Evolutionary conservation across 768 basidiomycete species (phyloP), one percentile per base, ranked within the genome.

Genomic region (Hysterangium stoloniferum): DNA sequence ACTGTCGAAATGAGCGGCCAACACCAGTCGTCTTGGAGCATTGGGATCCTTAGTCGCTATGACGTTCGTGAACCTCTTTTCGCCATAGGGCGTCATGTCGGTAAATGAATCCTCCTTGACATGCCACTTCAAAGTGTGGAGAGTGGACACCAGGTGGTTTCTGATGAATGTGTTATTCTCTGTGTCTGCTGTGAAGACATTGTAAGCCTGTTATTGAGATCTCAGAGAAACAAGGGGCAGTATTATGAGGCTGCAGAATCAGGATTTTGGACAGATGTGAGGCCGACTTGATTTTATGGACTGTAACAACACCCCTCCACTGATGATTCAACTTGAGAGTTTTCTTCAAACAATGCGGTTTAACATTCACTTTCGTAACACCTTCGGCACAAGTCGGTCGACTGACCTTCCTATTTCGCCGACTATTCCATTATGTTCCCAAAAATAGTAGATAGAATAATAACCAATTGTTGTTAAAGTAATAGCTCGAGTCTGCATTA

Each of bases 1-100:
- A 67, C 86, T 90, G 64, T 97, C 94, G 58, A 82, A 92, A 62
- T 97, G 94, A 5, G 94, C 96, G 4, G 96, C 74, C n/a, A 99
- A 64, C 13, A 95, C 73, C 29, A 99, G 73, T 54, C 89, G 82
- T 38, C 88, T 68, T 1, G 83, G 69, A 0, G 96, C 94, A 15
- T 68, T 64, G n/a, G 88, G 87, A 62, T 97, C 86, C 63, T 96
- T 96, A 8, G 96, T 98, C 28, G 92, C 95, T 56, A 98, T 84
- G 44, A 98, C 72, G 68, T 99, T 99, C 12, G 80, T 83, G 64
- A 99, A 95, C 32, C 71, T 69, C 58, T 79, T 88, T 28, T 62
- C 59, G 4, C 95, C 96, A 55, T 86, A 77, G 1, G 96, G 96
- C 1, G 96, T 98, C 15, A 68, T 61, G 44, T 73, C 84, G 4